Evolutionary conservation across 2,329 filamentous ascomycete species (phyloP).

Genomic region (Fusarium gaditjirri): DNA sequence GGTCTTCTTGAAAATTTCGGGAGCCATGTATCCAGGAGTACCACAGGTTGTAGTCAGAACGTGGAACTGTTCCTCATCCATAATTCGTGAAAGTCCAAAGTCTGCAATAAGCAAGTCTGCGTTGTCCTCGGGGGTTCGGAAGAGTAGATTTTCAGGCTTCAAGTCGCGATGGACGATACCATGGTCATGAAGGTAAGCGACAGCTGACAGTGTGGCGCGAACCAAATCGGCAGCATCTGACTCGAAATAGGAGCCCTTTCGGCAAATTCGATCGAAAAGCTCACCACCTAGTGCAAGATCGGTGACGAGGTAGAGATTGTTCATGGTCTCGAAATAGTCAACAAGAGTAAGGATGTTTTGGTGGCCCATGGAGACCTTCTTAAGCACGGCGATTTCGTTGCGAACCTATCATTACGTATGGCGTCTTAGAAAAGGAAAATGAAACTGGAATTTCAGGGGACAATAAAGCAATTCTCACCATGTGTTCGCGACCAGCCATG

Average conservation of each 20-base stretch:
- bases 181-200: constrained; percentile 97
- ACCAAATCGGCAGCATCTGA: constrained; percentile 96
- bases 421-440: constrained; percentile 20
- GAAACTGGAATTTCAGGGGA: neutral
- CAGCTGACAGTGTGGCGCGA: constrained; percentile 93
- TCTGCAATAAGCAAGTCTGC: constrained; percentile 96
- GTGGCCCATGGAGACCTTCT: constrained; percentile 98
- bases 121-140: constrained; percentile 97
- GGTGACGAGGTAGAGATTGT: constrained; percentile 98
- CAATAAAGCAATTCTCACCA: constrained; percentile 68
- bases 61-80: constrained; percentile 99
- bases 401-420: constrained; percentile 70
- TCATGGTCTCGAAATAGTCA: constrained; percentile 99
- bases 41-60: constrained; percentile 97
- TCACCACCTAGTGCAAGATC: constrained; percentile 96
- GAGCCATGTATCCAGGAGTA: constrained; percentile 98
- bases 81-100: constrained; percentile 94
- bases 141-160: constrained; percentile 96
- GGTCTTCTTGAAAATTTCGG: constrained; percentile 98
- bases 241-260: constrained; percentile 98
- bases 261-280: constrained; percentile 97
- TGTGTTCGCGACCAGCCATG: constrained; percentile 97
- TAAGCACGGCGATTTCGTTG: constrained; percentile 97
- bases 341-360: constrained; percentile 97
- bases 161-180: constrained; percentile 98